Evolutionary conservation across 106 monocot species (phyloP).

Genomic region (Dioscorea dumetorum): DNA sequence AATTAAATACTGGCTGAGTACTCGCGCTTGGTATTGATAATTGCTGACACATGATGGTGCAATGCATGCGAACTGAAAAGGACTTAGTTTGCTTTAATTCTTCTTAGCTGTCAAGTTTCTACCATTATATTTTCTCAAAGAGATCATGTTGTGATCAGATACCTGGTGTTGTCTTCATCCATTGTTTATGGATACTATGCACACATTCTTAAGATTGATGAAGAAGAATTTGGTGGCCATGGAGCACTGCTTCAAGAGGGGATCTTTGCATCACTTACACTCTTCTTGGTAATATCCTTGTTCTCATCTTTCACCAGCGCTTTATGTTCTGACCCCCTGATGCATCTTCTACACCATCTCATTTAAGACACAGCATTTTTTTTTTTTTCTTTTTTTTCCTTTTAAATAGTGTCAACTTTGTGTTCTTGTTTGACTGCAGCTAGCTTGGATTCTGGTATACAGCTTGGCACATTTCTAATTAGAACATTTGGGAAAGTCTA

Average conservation of each 20-base stretch:
- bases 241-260: slow-evolving; percentile 84
- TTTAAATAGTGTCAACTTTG: background rate
- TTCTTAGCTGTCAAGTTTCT: too few relatives aligned
- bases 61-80: too few relatives aligned
- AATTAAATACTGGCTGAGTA: too few relatives aligned
- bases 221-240: slow-evolving; percentile 92
- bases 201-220: slow-evolving; percentile 70
- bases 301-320: too few relatives aligned
- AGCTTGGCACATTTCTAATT: slow-evolving; percentile 84
- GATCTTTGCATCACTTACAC: slow-evolving; percentile 82
- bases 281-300: slow-evolving; percentile 63
- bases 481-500: background rate
- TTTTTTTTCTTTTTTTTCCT: too few relatives aligned
- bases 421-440: slow-evolving; percentile 45
- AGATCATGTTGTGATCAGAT: slow-evolving; percentile 29
- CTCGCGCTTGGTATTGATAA: too few relatives aligned
- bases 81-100: too few relatives aligned
- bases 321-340: too few relatives aligned
- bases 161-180: slow-evolving; percentile 65
- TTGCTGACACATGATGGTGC: too few relatives aligned
- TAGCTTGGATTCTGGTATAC: slow-evolving; percentile 91
- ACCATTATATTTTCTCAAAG: background rate
- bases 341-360: too few relatives aligned
- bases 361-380: too few relatives aligned
- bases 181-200: slow-evolving; percentile 79